These are phyloP conservation scores for Geotrichum australiense DNA, from an alignment of 1,139 yeast species.

Conservation along the genomic window DNA sequence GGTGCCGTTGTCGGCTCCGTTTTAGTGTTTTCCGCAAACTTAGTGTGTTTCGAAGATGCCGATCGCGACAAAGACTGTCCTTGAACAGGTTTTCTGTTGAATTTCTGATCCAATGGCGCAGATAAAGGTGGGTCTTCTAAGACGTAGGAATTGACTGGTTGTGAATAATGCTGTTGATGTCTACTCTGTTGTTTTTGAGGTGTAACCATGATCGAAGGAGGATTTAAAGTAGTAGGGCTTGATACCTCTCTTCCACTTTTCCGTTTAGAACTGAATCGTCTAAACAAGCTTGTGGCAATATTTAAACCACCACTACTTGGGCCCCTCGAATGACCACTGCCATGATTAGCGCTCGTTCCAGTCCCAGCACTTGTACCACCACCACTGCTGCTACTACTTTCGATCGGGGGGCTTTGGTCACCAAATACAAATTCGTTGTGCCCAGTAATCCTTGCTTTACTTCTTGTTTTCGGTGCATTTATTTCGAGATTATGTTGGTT, in stretches of 20 bases:
- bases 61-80: slow-evolving; percentile 8
- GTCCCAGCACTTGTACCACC: slow-evolving; percentile 4
- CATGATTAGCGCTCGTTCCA: no score
- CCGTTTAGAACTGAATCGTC: slow-evolving; percentile 28
- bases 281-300: slow-evolving; percentile 26
- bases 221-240: slow-evolving; percentile 4
- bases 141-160: slow-evolving; percentile 11
- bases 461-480: slow-evolving; percentile 20
- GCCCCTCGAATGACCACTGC: slow-evolving; percentile 8
- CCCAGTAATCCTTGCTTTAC: slow-evolving; percentile 28
- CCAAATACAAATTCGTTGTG: slow-evolving; percentile 21
- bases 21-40: slow-evolving; percentile 5
- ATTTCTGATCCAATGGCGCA: slow-evolving; percentile 4
- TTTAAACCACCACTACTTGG: slow-evolving; percentile 18
- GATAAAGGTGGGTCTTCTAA: slow-evolving; percentile 2
- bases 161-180: slow-evolving; percentile 15
- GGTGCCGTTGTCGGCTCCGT: slow-evolving; percentile 3
- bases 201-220: neutral
- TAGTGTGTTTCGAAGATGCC: slow-evolving; percentile 9
- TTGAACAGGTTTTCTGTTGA: slow-evolving; percentile 11
- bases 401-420: slow-evolving; percentile 4
- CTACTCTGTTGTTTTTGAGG: slow-evolving; percentile 1
- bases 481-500: slow-evolving; percentile 2
- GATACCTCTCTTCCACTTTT: slow-evolving; percentile 20
- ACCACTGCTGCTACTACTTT: slow-evolving; percentile 4